Evolutionary conservation across 1,139 yeast species (phyloP), one percentile per base, ranked within the genome.

Genomic region (Debaryomyces nepalensis): DNA sequence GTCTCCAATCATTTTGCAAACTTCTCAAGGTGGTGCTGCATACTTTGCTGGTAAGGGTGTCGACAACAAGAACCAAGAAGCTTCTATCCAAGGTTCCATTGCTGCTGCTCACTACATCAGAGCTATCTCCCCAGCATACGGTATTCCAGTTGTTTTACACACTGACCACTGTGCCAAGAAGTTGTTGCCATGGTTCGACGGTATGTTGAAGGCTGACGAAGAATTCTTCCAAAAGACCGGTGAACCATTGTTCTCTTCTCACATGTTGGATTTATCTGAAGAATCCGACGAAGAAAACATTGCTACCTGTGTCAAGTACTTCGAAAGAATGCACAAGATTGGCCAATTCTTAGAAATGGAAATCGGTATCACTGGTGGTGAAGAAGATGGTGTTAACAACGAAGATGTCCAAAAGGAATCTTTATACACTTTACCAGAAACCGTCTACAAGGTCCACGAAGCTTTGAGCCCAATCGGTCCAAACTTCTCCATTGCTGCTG

Each of bases 321-420:
- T 95, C 77, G 79, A 79, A 70, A 89, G 96, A 75, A 90, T 89
- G 83, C 77, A 95, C 69, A 90, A 88, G 76, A 81, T 91, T 83
- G 79, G 82, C 78, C 98, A 93, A 79, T 93, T 95, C 93, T 84
- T 93, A 69, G 99, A 93, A 82, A 95, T 93, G 99, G 99, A 93
- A 81, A 93, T 93, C 68, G 99, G 99, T 83, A 93, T 93, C 82
- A 95, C 99, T 68, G 98, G 99, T 77, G 99, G 99, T 85, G 99
- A 93, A 79, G 99, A 93, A 78, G 99, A 93, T 68, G 99, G 99
- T 84, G 99, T 95, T 63, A 95, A 93, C 85, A 95, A 93, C 82
- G 95, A 91, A 74, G 80, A 83, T 70, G 97, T 88, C 55, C 82
- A 83, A 68, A 84, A 87, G 74, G 90, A 87, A 55, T 72, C 87